Evolutionary conservation across 129 eudicot genomes (phyloP).

Genomic region (Ambrosia artemisiifolia): DNA sequence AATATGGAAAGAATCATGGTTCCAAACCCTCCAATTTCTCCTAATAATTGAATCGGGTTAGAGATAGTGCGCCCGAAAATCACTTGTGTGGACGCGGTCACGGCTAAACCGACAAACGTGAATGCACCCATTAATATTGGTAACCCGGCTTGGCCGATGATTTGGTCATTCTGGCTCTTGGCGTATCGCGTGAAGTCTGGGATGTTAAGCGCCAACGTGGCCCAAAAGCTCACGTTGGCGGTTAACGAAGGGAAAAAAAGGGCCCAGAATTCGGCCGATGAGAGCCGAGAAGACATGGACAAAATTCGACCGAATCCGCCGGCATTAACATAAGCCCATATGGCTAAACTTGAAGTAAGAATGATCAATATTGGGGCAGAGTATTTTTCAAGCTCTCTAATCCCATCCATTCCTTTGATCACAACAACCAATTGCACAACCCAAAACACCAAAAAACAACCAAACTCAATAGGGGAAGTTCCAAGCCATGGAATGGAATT

Average conservation of each 20-base stretch:
- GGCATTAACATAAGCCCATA: constrained; percentile 78
- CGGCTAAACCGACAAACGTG: constrained; percentile 91
- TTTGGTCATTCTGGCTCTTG: constrained; percentile 67
- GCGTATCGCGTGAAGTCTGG: constrained; percentile 92
- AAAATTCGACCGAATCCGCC: constrained; percentile 75
- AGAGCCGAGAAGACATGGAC: constrained; percentile 51
- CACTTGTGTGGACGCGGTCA: constrained; percentile 80
- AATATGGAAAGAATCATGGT: constrained; percentile 65
- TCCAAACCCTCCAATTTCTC: constrained; percentile 57
- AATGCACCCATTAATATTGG: constrained; percentile 88
- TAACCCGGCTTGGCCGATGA: constrained; percentile 77
- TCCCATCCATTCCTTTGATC: constrained; percentile 88
- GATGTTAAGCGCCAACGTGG: constrained; percentile 76
- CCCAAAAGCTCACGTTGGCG: constrained; percentile 96
- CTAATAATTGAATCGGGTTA: constrained; percentile 68
- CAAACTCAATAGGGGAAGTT: constrained; percentile 79
- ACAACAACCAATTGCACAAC: constrained; percentile 56
- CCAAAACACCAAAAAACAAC: constrained; percentile 81
- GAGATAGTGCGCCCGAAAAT: constrained; percentile 77
- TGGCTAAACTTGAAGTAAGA: constrained; percentile 53
- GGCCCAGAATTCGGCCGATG: constrained; percentile 74
- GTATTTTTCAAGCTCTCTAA: constrained; percentile 64
- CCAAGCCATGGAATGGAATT: constrained; percentile 67
- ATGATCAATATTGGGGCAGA: constrained; percentile 83
- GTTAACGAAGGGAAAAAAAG: constrained; percentile 81